Evolutionary conservation across 2,329 filamentous ascomycete genomes (phyloP).

Genomic region (Aspergillus fructus): DNA sequence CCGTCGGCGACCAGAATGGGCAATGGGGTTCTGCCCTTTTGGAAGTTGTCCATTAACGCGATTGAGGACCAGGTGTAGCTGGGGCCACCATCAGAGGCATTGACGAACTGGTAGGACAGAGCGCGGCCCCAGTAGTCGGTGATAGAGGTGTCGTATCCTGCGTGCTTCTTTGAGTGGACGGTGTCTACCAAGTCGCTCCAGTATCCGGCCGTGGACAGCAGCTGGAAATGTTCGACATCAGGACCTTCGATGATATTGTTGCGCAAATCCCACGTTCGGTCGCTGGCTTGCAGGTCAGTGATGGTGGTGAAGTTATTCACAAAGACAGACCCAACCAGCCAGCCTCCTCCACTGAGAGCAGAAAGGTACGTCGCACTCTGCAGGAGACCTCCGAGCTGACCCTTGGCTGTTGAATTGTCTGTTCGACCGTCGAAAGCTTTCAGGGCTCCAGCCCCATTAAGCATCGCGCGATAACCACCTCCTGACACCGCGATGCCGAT

Average conservation of each 20-base stretch:
- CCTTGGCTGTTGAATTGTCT: conserved; percentile 56
- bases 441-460: conserved; percentile 78
- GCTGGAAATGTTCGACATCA: conserved; percentile 37
- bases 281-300: conserved; percentile 18
- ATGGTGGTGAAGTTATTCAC: conserved; percentile 75
- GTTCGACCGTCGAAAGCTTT: conserved; percentile 78
- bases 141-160: conserved; percentile 67
- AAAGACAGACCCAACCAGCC: conserved; percentile 80
- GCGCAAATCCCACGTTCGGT: conserved; percentile 29
- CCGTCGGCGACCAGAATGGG: conserved; percentile 72
- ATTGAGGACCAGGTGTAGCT: conserved; percentile 82
- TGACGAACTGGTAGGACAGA: conserved; percentile 81
- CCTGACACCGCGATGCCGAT: conserved; percentile 78
- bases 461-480: conserved; percentile 81
- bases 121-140: conserved; percentile 72
- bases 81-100: conserved; percentile 71
- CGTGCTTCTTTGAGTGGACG: conserved; percentile 62
- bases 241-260: conserved; percentile 51
- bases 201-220: conserved; percentile 57
- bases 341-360: conserved; percentile 78
- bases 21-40: conserved; percentile 64
- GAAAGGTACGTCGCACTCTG: conserved; percentile 79
- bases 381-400: conserved; percentile 76
- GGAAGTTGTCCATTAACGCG: conserved; percentile 60
- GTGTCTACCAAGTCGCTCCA: conserved; percentile 59